Base-by-base conservation (phyloP, 1,284 basidiomycete species). In the Tilletiaria anomala region DNA sequence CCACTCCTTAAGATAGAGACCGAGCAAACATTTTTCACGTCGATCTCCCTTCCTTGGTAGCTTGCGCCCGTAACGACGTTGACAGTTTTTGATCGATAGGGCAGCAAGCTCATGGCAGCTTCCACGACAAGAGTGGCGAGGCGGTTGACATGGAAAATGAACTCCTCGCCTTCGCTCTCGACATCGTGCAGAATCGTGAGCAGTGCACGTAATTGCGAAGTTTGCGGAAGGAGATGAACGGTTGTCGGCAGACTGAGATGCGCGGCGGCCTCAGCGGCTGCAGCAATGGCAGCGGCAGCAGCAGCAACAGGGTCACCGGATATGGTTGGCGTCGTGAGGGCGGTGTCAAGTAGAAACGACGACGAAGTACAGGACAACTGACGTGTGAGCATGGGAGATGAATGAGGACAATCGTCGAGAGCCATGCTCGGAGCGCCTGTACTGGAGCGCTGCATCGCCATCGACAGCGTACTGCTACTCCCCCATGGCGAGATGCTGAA, bases 1-100 rank as follows among this genome's bases (percentile, higher is more conserved):
- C 89, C 89, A 75, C 83, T 84, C 44, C 84, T 76, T 34, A 84
- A 70, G 52, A 88, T 82, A 1, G 80, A 78, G n/a, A 89, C 79
- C 8, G 84, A 83, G 54, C 83, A 86, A 1, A 86, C 69, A 50
- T 75, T 65, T 61, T 76, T 68, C 17, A 76, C 70, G 60, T 75
- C 75, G 34, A 81, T 61, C 52, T 75, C 73, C 52, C 80, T 75
- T 0, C 89, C 89, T 19, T 63, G 3, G 72, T 72, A 12, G 72
- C 78, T 1, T 76, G 70, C 5, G 82, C 86, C 53, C 0, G 88
- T 93, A 24, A 47, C 45, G 19, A 57, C 47, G 11, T 67, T 70
- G 16, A 94, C 74, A 0, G 69, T 68, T 54, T 78, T 78, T 1
- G 73, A 51, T 19, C 70, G 67, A 67, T 81, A 83, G 0, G 87